phyloP scores from a whole-genome alignment of 352 stramenopile genomes.

The Pythium aristosporum region DNA sequence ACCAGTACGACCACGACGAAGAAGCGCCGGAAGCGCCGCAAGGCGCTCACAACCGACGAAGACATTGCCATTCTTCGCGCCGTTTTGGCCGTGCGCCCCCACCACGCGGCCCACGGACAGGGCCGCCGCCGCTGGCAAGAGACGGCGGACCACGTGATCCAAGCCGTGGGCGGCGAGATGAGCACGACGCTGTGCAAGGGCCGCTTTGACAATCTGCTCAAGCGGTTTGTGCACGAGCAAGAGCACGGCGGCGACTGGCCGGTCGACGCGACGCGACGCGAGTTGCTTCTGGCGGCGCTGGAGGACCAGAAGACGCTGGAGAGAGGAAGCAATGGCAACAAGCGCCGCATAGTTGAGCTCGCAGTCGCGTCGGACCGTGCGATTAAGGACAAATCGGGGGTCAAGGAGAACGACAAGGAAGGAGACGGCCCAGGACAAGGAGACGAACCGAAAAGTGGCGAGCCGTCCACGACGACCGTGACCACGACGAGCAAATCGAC shows the following conservation, averaged over 20 bases:
- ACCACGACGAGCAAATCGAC: neutral
- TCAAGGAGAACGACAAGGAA: neutral
- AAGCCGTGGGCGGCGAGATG: conserved; percentile 12
- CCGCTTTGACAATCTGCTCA: conserved; percentile 23
- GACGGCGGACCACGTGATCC: conserved; percentile 11
- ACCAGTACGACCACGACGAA: neutral
- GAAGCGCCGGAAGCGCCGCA: conserved; percentile 20
- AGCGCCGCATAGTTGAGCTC: neutral
- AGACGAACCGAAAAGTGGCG: neutral
- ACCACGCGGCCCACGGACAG: conserved; percentile 15
- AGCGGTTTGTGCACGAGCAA: conserved; percentile 17
- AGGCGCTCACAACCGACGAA: conserved; percentile 23
- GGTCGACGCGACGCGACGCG: conserved; percentile 4
- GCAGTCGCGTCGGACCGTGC: neutral
- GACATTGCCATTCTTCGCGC: conserved; percentile 23
- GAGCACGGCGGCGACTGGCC: conserved; percentile 7
- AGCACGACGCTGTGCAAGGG: conserved; percentile 18
- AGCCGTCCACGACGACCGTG: neutral
- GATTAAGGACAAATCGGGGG: neutral
- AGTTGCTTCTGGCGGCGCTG: conserved; percentile 11
- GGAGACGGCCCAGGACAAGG: neutral
- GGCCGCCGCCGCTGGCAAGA: conserved; percentile 19
- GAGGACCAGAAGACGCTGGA: conserved; percentile 1
- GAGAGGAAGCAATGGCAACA: neutral
- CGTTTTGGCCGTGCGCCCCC: conserved; percentile 15